Conservation (phyloP, 2,329 filamentous ascomycete genomes). For the Ophiocordyceps camponoti-saundersi region DNA sequence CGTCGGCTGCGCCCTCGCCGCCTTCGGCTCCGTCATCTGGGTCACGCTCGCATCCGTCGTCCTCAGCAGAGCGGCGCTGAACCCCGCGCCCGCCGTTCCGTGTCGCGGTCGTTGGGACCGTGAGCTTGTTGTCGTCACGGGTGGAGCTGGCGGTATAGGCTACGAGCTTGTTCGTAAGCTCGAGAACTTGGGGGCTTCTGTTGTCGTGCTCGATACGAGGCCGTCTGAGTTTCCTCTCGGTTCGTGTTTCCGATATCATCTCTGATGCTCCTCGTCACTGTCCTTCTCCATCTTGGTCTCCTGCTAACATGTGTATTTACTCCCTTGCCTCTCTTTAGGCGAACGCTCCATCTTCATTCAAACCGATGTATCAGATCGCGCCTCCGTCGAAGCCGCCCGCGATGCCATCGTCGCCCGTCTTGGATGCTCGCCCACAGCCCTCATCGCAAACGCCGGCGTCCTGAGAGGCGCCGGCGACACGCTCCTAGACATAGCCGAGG, state of each 20-base stretch:
- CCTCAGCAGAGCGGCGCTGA: not conserved
- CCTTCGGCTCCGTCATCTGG: not conserved
- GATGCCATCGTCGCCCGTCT: not conserved
- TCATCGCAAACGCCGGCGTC: not conserved
- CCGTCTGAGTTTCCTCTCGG: not conserved
- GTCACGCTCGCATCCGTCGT: not conserved
- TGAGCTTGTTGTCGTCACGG: not conserved
- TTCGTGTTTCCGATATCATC: not conserved
- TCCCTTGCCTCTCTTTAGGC: not conserved
- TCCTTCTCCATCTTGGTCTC: not conserved
- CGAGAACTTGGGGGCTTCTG: not conserved
- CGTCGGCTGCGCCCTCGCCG: not conserved
- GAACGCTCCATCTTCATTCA: not conserved
- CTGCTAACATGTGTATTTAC: not conserved
- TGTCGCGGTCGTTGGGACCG: not conserved
- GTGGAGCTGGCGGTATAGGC: not conserved
- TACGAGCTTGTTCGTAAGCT: not conserved
- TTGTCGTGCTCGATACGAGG: not conserved
- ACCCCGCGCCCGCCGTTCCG: not conserved
- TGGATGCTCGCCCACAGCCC: not conserved
- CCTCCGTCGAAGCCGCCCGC: not conserved
- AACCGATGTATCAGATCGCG: not conserved
- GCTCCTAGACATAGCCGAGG: not conserved
- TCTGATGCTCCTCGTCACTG: not conserved
- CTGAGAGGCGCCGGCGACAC: not conserved